Conservation (phyloP, 1,284 basidiomycete genomes). For the Puccinia triticina region DNA sequence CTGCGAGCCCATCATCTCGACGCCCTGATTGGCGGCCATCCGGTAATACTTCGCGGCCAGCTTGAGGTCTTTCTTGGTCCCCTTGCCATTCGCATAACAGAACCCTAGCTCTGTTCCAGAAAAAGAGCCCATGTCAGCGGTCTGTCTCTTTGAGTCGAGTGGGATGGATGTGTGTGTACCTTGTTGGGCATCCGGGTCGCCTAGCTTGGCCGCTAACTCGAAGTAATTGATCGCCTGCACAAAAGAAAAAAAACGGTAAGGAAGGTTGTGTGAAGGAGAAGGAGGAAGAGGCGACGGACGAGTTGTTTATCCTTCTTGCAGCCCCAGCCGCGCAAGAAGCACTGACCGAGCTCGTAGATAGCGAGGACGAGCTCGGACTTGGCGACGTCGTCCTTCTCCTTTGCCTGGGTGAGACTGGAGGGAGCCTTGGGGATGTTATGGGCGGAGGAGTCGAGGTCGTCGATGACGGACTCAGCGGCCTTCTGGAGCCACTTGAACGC, state of each 20-base stretch:
- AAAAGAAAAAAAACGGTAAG: neutral
- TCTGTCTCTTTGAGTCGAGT: neutral
- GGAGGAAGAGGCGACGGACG: constrained; percentile 65
- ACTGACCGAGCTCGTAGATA: constrained; percentile 88
- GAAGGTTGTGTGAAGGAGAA: neutral
- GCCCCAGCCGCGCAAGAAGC: constrained; percentile 89
- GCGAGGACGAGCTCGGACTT: constrained; percentile 80
- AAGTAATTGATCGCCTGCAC: constrained; percentile 71
- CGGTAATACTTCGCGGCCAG: constrained; percentile 87
- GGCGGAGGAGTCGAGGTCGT: too few relatives aligned
- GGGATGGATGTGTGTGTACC: constrained; percentile 62
- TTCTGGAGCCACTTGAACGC: constrained; percentile 81
- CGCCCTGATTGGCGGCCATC: constrained; percentile 77
- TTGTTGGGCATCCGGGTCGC: constrained; percentile 82
- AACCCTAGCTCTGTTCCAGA: constrained; percentile 67
- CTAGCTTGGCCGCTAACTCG: constrained; percentile 76
- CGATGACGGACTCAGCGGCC: constrained; percentile 78
- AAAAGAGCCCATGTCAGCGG: neutral
- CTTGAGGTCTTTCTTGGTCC: constrained; percentile 84
- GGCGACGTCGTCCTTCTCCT: constrained; percentile 53
- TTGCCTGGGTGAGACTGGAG: constrained; percentile 57
- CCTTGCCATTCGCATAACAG: constrained; percentile 80
- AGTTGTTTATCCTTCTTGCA: constrained; percentile 81
- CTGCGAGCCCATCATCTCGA: constrained; percentile 75
- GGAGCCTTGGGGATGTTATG: too few relatives aligned